Evolutionary conservation across 169 alveolate species (phyloP), one percentile per base, ranked within the genome.

Genomic region (Plasmodium ovale): DNA sequence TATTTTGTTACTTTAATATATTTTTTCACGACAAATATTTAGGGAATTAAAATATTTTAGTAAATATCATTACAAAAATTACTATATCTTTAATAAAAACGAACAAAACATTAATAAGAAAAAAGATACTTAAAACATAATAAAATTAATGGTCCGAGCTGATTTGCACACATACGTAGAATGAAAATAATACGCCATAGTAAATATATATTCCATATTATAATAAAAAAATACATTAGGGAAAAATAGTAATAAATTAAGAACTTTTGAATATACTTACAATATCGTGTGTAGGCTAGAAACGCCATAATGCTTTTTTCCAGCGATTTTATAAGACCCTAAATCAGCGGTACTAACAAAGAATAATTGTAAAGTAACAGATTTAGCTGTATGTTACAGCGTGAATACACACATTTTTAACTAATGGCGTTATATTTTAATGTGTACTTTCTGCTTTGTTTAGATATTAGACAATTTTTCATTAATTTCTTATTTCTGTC

Each of bases 351-450:
- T 19, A 10, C 6, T 25, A 5, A 19, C 47, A 60, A 60, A n/a
- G 19, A 19, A 29, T 29, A 60, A 29, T 60, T 60, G 71, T 25
- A 60, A 60, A 60, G 35, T 60, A 35, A 25, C 35, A 60, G 51
- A 27, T 60, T 35, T 60, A 25, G 29, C 16, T 2, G 35, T 19
- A 1, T n/a, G n/a, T n/a, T n/a, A 25, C 53, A 60, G 19, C 71
- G 29, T 25, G 23, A 60, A 60, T 29, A 25, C 21, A 23, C n/a
- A 35, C 19, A 60, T 14, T 21, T 29, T 19, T 60, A 25, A 19
- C 16, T 60, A 14, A 60, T 60, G 29, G 29, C 35, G 23, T 14
- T 16, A 21, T 60, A 60, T 29, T 60, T 25, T 25, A 39, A 25
- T 60, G 29, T 2, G 2, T 14, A 21, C 16, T 60, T 25, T 27